Base-by-base conservation (phyloP, 495 filamentous ascomycete species). In the Aspergillus funiculosus region DNA sequence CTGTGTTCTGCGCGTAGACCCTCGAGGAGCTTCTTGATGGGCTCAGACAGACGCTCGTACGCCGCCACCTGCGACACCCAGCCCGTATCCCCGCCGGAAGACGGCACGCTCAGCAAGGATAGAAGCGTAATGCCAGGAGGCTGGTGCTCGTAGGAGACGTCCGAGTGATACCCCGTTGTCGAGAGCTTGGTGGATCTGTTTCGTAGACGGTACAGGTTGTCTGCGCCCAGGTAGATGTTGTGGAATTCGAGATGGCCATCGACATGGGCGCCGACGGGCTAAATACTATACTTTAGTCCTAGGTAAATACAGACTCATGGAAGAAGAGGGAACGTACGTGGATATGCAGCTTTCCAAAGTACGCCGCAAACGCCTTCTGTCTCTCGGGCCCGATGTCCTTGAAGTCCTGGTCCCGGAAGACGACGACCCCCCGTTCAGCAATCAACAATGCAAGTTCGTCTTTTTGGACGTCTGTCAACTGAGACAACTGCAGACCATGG, bases 121-220 rank as follows among this genome's bases (percentile, higher is more conserved):
- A 89, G 68, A 4, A 80, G 78, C 5, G 85, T 89, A 56, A 86
- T 86, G 2, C 80, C 83, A 2, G 84, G 85, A n/a, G 86, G 83
- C 55, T 89, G 85, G 25, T 82, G 62, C 59, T 90, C 86, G 42
- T 86, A 87, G 0, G 84, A 83, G 6, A 83, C 77, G 62, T 82
- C 43, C 8, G 43, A 38, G 9, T 46, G 35, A 19, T 39, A 46
- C 1, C 42, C 31, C 3, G 42, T 37, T 5, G 42, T 45, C 1
- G 42, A 19, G 6, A 45, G 15, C 11, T 15, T 27, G 15, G 20
- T 39, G 2, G 44, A 39, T 1, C 24, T 4, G 11, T n/a, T 24
- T 3, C 15, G 44, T 17, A 39, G 35, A 5, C 44, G 26, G 18
- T 39, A 39, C 15, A 46, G 26, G 11, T 39, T 39, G n/a, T 46